phyloP scores from a whole-genome alignment of 768 basidiomycete species.

The Roridomyces roridus region DNA sequence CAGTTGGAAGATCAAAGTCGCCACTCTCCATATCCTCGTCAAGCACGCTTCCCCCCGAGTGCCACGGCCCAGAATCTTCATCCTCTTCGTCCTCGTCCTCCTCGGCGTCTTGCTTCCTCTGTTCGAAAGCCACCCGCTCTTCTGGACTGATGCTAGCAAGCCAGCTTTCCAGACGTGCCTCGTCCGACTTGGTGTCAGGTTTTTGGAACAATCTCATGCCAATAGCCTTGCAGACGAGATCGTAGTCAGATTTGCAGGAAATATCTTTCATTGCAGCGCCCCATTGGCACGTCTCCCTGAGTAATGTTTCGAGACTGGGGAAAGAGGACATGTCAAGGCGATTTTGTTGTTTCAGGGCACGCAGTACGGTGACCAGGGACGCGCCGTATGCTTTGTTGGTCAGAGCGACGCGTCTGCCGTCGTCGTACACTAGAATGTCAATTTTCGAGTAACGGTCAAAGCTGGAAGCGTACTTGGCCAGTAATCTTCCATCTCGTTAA shows the following conservation, averaged over 20 bases:
- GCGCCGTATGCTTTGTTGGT: slow-evolving; percentile 44
- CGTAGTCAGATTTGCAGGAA: slow-evolving; percentile 31
- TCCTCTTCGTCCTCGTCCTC: slow-evolving; percentile 24
- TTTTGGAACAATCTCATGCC: slow-evolving; percentile 37
- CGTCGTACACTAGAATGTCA: slow-evolving; percentile 42
- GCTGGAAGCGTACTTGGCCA: slow-evolving; percentile 40
- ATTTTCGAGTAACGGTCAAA: too few species aligned
- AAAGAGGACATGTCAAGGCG: slow-evolving; percentile 36
- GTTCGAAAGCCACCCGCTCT: slow-evolving; percentile 13
- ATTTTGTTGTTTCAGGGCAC: slow-evolving; percentile 35
- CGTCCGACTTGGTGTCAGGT: slow-evolving; percentile 31
- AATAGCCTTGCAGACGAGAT: slow-evolving; percentile 39
- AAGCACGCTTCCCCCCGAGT: too few species aligned
- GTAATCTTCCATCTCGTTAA: slow-evolving; percentile 34
- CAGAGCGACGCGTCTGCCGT: slow-evolving; percentile 34
- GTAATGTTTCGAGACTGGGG: slow-evolving; percentile 39
- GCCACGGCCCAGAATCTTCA: slow-evolving; percentile 9
- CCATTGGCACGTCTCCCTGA: slow-evolving; percentile 33
- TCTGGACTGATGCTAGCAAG: slow-evolving; percentile 19
- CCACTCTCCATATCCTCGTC: too few species aligned
- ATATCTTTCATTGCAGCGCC: slow-evolving; percentile 31
- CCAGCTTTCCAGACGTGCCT: slow-evolving; percentile 39
- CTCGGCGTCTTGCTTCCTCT: slow-evolving; percentile 29
- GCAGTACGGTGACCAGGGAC: slow-evolving; percentile 37
- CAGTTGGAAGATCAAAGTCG: too few species aligned